phyloP scores from a whole-genome alignment of 768 basidiomycete species.

The Psilocybe tampanensis region DNA sequence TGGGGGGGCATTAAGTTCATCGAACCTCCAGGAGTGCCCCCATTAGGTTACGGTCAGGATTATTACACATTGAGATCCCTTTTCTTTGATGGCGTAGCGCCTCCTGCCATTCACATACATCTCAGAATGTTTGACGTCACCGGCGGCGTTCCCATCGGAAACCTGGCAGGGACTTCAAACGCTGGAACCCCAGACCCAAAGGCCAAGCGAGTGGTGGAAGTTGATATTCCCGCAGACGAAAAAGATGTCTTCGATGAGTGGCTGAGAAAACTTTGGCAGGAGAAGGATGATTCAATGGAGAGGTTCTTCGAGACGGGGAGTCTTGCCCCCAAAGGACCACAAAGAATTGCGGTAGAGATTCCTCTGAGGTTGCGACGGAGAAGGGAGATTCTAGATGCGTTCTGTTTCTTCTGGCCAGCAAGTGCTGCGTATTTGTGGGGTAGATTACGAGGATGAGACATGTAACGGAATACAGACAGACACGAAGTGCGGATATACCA shows the following conservation, averaged over 20 bases:
- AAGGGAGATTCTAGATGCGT: conserved; percentile 65
- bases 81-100: conserved; percentile 78
- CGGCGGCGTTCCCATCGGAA: conserved; percentile 69
- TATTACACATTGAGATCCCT: conserved; percentile 91
- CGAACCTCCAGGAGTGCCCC: conserved; percentile 63
- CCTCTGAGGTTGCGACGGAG: conserved; percentile 58
- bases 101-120: conserved; percentile 88
- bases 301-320: conserved; percentile 57
- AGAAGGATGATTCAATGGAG: conserved; percentile 84
- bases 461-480: conserved; percentile 18
- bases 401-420: conserved; percentile 70
- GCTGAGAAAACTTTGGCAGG: conserved; percentile 79
- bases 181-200: conserved; percentile 26
- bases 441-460: conserved; percentile 33
- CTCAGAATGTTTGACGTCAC: conserved; percentile 76
- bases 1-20: not conserved
- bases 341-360: conserved; percentile 44
- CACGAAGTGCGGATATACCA: conserved; percentile 15
- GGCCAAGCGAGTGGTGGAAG: conserved; percentile 35
- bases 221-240: conserved; percentile 59
- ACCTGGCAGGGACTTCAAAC: conserved; percentile 41
- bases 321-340: conserved; percentile 36
- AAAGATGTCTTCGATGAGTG: conserved; percentile 76
- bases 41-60: conserved; percentile 79
- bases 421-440: conserved; percentile 51